phyloP scores from a whole-genome alignment of 73 alveolate species.

The Paramecium tetraurelia region DNA sequence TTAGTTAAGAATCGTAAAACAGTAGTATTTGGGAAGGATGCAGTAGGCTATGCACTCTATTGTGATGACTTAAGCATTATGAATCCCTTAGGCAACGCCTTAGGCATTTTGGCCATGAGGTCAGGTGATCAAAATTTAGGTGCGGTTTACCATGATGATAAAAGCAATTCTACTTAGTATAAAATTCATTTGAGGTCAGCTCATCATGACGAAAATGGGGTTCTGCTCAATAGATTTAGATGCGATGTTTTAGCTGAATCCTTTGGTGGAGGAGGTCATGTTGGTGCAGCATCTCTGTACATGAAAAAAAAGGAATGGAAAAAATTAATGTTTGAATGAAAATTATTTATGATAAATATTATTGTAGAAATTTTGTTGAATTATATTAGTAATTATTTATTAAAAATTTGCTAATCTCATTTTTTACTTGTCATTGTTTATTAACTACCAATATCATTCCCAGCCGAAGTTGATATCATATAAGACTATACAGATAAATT shows the following conservation, averaged over 20 bases:
- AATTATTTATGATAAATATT: background rate
- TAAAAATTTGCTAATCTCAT: background rate
- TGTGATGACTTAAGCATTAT: slow-evolving; percentile 36
- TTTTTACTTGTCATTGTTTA: background rate
- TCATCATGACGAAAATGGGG: slow-evolving; percentile 25
- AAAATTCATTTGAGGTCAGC: slow-evolving; percentile 42
- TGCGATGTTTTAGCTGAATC: slow-evolving; percentile 18
- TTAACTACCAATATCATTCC: background rate
- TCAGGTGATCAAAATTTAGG: slow-evolving; percentile 36
- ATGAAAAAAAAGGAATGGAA: slow-evolving; percentile 19
- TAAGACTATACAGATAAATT: background rate
- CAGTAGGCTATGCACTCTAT: slow-evolving; percentile 15
- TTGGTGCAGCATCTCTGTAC: slow-evolving; percentile 21
- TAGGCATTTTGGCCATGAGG: background rate
- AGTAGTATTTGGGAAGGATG: background rate
- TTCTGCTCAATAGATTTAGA: background rate
- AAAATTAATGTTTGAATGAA: slow-evolving; percentile 28
- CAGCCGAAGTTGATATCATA: background rate
- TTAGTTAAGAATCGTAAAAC: slow-evolving; percentile 13
- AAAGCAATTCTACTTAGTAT: background rate
- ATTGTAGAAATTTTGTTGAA: background rate
- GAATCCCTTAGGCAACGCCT: slow-evolving; percentile 20
- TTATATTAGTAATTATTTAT: background rate
- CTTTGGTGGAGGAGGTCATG: slow-evolving; percentile 44
- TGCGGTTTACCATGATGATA: slow-evolving; percentile 40